Evolutionary conservation across 1,139 yeast species (phyloP).

Genomic region (Kodamaea derodonti): DNA sequence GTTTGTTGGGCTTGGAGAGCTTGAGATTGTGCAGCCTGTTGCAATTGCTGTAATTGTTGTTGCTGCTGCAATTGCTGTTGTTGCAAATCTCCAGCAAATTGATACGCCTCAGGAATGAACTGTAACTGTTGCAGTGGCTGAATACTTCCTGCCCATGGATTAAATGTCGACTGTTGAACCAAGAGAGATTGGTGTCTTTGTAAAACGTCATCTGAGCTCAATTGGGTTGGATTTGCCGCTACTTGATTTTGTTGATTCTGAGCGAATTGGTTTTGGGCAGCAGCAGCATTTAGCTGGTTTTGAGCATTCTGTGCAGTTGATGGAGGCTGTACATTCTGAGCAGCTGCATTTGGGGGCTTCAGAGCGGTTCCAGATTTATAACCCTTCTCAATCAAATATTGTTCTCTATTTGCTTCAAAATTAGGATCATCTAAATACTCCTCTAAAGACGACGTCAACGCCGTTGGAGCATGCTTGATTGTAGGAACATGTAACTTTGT

Average conservation of each 20-base stretch:
- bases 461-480: constrained; percentile 95
- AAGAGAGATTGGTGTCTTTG: constrained; percentile 29
- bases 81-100: constrained; percentile 6
- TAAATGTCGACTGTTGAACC: constrained; percentile 42
- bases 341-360: no score
- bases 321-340: no score
- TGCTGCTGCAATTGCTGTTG: constrained; percentile 10
- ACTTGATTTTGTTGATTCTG: no score
- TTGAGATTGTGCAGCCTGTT: constrained; percentile 15
- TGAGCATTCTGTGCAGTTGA: no score
- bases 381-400: constrained; percentile 61
- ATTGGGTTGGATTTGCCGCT: no score
- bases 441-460: constrained; percentile 78
- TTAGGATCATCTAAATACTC: constrained; percentile 87
- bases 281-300: no score
- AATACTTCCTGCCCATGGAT: constrained; percentile 37
- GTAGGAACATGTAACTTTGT: constrained; percentile 93
- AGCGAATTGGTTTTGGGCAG: no score
- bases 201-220: constrained; percentile 9
- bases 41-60: constrained; percentile 17
- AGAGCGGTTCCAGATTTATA: no score
- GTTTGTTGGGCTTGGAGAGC: constrained; percentile 7
- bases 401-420: constrained; percentile 74
- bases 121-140: constrained; percentile 10
- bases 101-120: neutral